These are phyloP conservation scores for Adansonia rubrostipa DNA, from an alignment of 441 rosid species.

Conservation along the genomic window DNA sequence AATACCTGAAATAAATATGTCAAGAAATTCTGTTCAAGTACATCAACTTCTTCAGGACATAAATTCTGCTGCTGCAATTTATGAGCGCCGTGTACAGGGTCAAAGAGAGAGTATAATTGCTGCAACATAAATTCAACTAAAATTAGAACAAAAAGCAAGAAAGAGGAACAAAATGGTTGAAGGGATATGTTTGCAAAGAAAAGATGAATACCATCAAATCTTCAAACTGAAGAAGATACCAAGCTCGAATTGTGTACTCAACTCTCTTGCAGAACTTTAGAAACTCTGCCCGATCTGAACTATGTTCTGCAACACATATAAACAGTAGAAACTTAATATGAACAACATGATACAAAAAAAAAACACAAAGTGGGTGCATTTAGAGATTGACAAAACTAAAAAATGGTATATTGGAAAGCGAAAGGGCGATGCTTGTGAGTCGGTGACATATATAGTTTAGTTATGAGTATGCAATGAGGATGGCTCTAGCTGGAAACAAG, in stretches of 20 bases:
- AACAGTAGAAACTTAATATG: not conserved
- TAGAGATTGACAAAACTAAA: not conserved
- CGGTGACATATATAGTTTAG: not conserved
- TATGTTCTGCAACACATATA: constrained; percentile 41
- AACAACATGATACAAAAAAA: not conserved
- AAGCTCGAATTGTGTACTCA: constrained; percentile 82
- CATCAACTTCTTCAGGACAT: constrained; percentile 62
- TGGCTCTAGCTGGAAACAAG: not conserved
- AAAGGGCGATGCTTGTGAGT: not conserved
- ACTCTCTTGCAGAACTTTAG: constrained; percentile 77
- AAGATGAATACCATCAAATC: constrained; percentile 57
- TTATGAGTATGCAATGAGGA: not conserved
- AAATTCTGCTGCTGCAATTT: constrained; percentile 72
- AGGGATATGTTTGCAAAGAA: not conserved
- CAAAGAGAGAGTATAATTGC: constrained; percentile 72
- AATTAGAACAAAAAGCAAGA: not conserved
- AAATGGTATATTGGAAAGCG: not conserved
- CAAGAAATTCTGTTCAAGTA: constrained; percentile 66
- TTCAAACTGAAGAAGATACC: constrained; percentile 83
- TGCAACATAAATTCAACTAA: constrained; percentile 30
- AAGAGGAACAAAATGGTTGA: not conserved
- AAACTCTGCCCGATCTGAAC: constrained; percentile 64
- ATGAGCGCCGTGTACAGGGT: constrained; percentile 66
- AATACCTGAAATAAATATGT: constrained; percentile 60
- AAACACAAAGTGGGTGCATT: not conserved